Percentiles rank a stretch among this genome's conserved stretches.
Conservation (phyloP, 306 rosid genomes). For the Vigna hirtella region DNA sequence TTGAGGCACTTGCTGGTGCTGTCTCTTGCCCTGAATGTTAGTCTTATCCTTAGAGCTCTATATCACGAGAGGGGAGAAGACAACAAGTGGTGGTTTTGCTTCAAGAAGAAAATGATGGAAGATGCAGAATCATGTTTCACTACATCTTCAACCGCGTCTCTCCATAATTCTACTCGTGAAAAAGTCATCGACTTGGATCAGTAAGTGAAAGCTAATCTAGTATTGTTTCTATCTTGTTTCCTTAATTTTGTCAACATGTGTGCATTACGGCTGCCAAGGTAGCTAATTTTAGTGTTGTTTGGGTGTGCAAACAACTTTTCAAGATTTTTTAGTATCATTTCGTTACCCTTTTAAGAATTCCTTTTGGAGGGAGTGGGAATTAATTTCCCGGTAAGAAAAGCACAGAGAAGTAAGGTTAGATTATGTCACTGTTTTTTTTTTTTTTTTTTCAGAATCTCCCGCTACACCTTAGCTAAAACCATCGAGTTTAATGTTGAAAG, state of each 20-base stretch:
- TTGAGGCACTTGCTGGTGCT: slow-evolving; percentile 61
- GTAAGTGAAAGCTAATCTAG: slow-evolving; percentile 56
- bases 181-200: slow-evolving; percentile 73
- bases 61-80: slow-evolving; percentile 42
- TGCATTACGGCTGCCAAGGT: slow-evolving; percentile 23
- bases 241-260: slow-evolving; percentile 5
- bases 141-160: slow-evolving; percentile 37
- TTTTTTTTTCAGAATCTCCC: neutral
- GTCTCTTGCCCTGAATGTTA: slow-evolving; percentile 75
- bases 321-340: slow-evolving; percentile 16
- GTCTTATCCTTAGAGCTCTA: slow-evolving; percentile 57
- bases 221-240: neutral
- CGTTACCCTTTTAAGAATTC: neutral
- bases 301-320: slow-evolving; percentile 3
- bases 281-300: slow-evolving; percentile 13
- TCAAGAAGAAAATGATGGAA: slow-evolving; percentile 14
- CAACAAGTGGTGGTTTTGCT: neutral
- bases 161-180: slow-evolving; percentile 41
- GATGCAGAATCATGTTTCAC: slow-evolving; percentile 45
- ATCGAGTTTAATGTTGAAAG: neutral
- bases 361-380: slow-evolving; percentile 1
- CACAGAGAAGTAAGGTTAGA: slow-evolving; percentile 25
- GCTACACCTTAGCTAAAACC: neutral
- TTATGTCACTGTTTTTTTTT: slow-evolving; percentile 42
- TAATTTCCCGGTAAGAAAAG: slow-evolving; percentile 28